These are phyloP conservation scores for Zymoseptoria passerinii DNA, from an alignment of 2,329 filamentous ascomycete genomes.

Conservation along the genomic window DNA sequence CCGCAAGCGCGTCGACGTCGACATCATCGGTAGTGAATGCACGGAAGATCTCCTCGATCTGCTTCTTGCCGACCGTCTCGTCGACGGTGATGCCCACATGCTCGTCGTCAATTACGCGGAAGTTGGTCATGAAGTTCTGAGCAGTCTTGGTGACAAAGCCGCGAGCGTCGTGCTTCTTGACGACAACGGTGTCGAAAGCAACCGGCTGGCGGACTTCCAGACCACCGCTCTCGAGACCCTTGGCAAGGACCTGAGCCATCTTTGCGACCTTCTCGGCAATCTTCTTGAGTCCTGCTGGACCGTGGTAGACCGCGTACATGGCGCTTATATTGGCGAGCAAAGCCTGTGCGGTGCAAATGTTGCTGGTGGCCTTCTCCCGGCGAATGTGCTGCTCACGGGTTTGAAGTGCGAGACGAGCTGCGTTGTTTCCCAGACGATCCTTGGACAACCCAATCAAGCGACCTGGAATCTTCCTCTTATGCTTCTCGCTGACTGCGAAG, in stretches of 20 bases:
- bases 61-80: conserved; percentile 56
- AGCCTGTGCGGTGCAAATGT: conserved; percentile 93
- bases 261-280: conserved; percentile 74
- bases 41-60: conserved; percentile 50
- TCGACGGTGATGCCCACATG: conserved; percentile 69
- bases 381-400: conserved; percentile 94
- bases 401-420: conserved; percentile 77
- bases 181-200: conserved; percentile 69
- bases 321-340: conserved; percentile 92
- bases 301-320: conserved; percentile 91
- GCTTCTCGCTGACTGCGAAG: conserved; percentile 82
- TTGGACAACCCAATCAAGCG: conserved; percentile 86
- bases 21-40: conserved; percentile 44
- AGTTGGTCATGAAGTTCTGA: conserved; percentile 47
- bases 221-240: conserved; percentile 45
- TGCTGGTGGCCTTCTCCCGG: conserved; percentile 93
- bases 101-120: conserved; percentile 53
- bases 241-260: conserved; percentile 55
- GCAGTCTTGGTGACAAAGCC: conserved; percentile 45
- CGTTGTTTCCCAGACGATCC: conserved; percentile 73
- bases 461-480: conserved; percentile 91
- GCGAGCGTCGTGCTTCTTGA: conserved; percentile 44
- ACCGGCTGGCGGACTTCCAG: conserved; percentile 37
- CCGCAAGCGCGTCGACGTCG: conserved; percentile 27
- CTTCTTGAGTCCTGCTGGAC: conserved; percentile 68